These are phyloP conservation scores for Colletotrichum chrysophilum DNA, from an alignment of 2,329 filamentous ascomycete species.

Conservation along the genomic window DNA sequence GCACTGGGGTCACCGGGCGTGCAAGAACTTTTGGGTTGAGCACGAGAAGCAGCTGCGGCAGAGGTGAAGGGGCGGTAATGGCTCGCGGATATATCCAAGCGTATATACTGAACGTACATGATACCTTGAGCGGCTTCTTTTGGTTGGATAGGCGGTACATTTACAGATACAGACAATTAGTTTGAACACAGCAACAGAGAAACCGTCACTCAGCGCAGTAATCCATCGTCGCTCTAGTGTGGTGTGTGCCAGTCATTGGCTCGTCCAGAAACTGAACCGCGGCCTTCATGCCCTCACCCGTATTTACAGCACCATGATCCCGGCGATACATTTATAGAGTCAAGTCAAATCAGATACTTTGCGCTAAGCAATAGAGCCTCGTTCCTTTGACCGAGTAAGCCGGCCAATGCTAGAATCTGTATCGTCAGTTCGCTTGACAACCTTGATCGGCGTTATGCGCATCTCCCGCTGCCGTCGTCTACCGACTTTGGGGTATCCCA, in stretches of 20 bases:
- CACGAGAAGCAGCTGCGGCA: constrained; percentile 75
- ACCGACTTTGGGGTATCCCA: background rate
- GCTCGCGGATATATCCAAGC: background rate
- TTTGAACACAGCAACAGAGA: background rate
- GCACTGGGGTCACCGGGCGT: constrained; percentile 81
- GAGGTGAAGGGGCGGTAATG: constrained; percentile 49
- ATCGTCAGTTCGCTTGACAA: background rate
- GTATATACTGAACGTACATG: constrained; percentile 2
- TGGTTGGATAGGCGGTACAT: background rate
- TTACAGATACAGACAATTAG: background rate
- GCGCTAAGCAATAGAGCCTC: background rate
- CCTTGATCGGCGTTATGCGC: background rate
- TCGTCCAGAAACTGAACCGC: background rate
- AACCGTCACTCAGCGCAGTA: background rate
- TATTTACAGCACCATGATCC: background rate
- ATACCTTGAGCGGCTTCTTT: constrained; percentile 7
- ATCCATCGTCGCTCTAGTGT: background rate
- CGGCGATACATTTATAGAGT: background rate
- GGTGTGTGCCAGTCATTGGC: background rate
- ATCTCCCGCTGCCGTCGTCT: background rate
- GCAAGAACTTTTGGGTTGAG: constrained; percentile 84
- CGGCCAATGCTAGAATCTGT: background rate
- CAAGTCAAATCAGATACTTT: background rate
- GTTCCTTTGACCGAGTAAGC: background rate
- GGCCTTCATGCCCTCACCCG: background rate